These are phyloP conservation scores for Yamadazyma blattariae DNA, from an alignment of 1,139 yeast genomes.

Conservation along the genomic window DNA sequence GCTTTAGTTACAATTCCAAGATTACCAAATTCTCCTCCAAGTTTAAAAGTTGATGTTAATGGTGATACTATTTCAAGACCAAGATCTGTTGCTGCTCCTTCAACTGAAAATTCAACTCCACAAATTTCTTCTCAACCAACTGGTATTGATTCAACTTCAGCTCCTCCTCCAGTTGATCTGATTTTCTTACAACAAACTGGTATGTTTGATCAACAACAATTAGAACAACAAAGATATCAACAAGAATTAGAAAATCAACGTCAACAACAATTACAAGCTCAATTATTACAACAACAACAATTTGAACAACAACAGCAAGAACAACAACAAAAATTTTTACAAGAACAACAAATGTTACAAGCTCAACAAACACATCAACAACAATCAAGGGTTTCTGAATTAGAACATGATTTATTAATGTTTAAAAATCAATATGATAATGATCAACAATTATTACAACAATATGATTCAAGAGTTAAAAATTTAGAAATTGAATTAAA, in stretches of 20 bases:
- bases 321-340: constrained; percentile 45
- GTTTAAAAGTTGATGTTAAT: constrained; percentile 47
- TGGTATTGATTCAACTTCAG: constrained; percentile 22
- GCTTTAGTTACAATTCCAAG: constrained; percentile 85
- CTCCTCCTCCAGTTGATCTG: constrained; percentile 43
- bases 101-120: constrained; percentile 19
- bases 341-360: constrained; percentile 60
- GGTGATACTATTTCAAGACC: constrained; percentile 41
- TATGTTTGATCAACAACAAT: constrained; percentile 44
- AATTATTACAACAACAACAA: constrained; percentile 55
- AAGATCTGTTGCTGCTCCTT: constrained; percentile 20
- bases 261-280: constrained; percentile 47
- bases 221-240: constrained; percentile 71
- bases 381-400: constrained; percentile 75
- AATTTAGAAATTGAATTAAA: constrained; percentile 73
- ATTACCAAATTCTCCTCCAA: constrained; percentile 66
- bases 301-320: constrained; percentile 74
- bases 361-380: constrained; percentile 75
- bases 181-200: constrained; percentile 49
- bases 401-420: constrained; percentile 76
- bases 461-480: constrained; percentile 84
- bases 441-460: constrained; percentile 80
- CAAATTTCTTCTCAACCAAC: constrained; percentile 37
- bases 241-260: constrained; percentile 50
- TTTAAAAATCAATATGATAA: constrained; percentile 82